Evolutionary conservation across 495 filamentous ascomycete genomes (phyloP), one percentile per base, ranked within the genome.

Genomic region (Polyplosphaeria fusca): DNA sequence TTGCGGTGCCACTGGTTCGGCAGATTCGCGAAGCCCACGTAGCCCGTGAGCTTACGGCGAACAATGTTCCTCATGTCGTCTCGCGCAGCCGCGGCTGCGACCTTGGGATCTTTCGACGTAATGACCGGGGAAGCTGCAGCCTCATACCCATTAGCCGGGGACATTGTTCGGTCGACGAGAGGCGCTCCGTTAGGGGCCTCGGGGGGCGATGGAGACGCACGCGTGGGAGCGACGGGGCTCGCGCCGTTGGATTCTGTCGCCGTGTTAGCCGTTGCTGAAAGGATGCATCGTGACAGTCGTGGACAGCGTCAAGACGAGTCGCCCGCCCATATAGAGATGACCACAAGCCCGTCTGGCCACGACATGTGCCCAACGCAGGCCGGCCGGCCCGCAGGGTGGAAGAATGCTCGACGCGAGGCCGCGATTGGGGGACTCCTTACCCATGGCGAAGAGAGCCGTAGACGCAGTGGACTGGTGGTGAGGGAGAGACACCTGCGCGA

Each of bases 1-100:
- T 98, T 98, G 74, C 93, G 91, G 79, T 98, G 93, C 94, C 94
- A 98, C 76, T 98, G 93, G 76, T 98, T 98, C 40, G 93, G 93
- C 74, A 98, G 77, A 71, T 98, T 98, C 71, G 93, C 93, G 72
- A 98, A 98, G 52, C 93, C 93, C 66, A 98, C 93, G 68, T 96
- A 98, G 57, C 93, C 93, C 41, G 93, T 97, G 68, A 98, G 76
- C 82, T 98, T 98, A 74, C 94, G 82, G 71, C 94, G 88, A 55
- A 98, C 93, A 70, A 98, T 94, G 74, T 98, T 97, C 76, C 88
- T 87, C 83, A 86, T 89, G 72, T 96, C 91, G 61, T 79, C 86
- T 60, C 86, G 82, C 67, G 86, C 83, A 70, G 85, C 82, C 19
- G 7, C 9, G 49, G 85, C 85, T 26, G 77, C 84, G 52, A 85